Conservation (phyloP, 2,329 filamentous ascomycete genomes). For the Aspergillus unguis region DNA sequence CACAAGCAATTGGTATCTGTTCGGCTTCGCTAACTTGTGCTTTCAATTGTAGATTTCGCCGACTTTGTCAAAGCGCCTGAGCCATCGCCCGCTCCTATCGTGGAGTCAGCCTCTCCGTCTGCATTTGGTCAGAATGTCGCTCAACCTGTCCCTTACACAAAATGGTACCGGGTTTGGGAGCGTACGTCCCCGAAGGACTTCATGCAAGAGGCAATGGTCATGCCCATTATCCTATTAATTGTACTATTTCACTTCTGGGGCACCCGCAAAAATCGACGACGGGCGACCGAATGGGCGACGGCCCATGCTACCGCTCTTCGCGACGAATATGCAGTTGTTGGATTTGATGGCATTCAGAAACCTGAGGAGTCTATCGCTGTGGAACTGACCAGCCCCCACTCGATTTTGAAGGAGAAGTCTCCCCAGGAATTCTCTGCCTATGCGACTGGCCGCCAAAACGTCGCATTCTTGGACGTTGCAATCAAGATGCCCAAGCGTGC, state of each 20-base stretch:
- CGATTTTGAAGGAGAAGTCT: constrained; percentile 77
- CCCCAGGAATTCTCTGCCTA: constrained; percentile 84
- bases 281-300: constrained; percentile 75
- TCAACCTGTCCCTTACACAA: constrained; percentile 68
- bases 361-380: constrained; percentile 42
- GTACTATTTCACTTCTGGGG: constrained; percentile 79
- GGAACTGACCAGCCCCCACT: constrained; percentile 51
- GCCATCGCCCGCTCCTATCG: constrained; percentile 53
- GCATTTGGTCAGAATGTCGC: constrained; percentile 48
- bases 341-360: constrained; percentile 62
- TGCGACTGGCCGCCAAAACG: constrained; percentile 85
- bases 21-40: not conserved
- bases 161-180: constrained; percentile 97
- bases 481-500: constrained; percentile 79
- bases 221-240: constrained; percentile 70
- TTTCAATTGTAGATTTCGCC: constrained; percentile 70
- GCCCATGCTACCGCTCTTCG: constrained; percentile 69
- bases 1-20: not conserved
- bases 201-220: constrained; percentile 77
- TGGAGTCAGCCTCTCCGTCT: constrained; percentile 37
- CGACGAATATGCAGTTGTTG: constrained; percentile 82
- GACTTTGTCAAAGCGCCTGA: constrained; percentile 82
- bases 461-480: constrained; percentile 85
- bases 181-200: constrained; percentile 81
- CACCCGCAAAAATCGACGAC: constrained; percentile 71